These are phyloP conservation scores for Collybia nuda DNA, from an alignment of 768 basidiomycete species.

Conservation along the genomic window DNA sequence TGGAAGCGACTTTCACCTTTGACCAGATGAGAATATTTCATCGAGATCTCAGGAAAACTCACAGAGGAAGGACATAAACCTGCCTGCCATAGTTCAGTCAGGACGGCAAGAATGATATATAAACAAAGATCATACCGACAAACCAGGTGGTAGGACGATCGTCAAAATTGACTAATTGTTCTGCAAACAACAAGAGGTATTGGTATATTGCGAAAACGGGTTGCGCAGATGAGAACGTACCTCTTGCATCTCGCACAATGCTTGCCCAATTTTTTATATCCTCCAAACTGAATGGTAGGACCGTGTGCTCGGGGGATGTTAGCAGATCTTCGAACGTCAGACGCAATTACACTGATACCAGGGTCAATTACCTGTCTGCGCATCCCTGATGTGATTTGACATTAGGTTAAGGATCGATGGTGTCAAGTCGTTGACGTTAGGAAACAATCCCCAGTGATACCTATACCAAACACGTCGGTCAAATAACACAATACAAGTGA, in stretches of 20 bases:
- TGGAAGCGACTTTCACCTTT: slow-evolving; percentile 25
- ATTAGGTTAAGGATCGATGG: slow-evolving; percentile 19
- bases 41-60: not conserved
- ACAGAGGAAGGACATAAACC: slow-evolving; percentile 14
- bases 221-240: not conserved
- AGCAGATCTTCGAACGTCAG: too few relatives aligned
- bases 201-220: not conserved
- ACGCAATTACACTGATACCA: not conserved
- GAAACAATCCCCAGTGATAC: slow-evolving; percentile 34
- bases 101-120: not conserved
- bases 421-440: slow-evolving; percentile 21
- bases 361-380: slow-evolving; percentile 4
- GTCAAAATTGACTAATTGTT: not conserved
- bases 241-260: not conserved
- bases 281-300: too few relatives aligned
- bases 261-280: not conserved
- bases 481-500: slow-evolving; percentile 2
- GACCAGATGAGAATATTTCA: not conserved
- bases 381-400: slow-evolving; percentile 20
- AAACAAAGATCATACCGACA: not conserved
- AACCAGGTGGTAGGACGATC: not conserved
- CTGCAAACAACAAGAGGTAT: not conserved
- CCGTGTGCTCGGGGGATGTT: too few relatives aligned
- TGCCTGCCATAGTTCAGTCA: slow-evolving; percentile 3
- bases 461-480: slow-evolving; percentile 13